A percentile compares a stretch with the other conserved stretches of the same genome.
Evolutionary conservation across 2,329 filamentous ascomycete genomes (phyloP).

Genomic region (Trichoderma sp.): DNA sequence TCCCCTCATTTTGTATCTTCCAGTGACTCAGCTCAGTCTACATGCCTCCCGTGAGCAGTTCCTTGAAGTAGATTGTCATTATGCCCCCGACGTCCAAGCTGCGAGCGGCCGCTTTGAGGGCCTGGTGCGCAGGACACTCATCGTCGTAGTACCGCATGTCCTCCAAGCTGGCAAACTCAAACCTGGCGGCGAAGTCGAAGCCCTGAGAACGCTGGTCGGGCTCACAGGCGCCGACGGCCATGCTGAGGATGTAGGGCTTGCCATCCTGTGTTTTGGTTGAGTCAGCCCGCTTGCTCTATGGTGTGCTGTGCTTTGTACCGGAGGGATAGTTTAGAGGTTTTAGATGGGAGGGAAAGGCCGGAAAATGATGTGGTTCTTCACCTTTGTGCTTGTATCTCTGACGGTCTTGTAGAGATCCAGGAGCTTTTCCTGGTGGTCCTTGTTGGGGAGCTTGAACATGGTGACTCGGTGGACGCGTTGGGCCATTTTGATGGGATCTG

Average conservation of each 20-base stretch:
- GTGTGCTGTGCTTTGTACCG: background rate
- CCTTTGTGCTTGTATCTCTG: conserved; percentile 47
- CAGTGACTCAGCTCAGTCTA: conserved; percentile 18
- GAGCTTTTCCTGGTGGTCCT: conserved; percentile 49
- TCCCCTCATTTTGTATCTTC: background rate
- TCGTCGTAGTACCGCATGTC: conserved; percentile 74
- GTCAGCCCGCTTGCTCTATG: background rate
- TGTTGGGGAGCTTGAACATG: conserved; percentile 57
- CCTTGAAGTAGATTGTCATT: conserved; percentile 49
- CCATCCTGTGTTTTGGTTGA: conserved; percentile 57
- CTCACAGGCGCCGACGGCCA: conserved; percentile 57
- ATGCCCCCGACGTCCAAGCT: conserved; percentile 43
- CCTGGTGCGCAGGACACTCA: conserved; percentile 49
- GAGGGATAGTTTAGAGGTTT: background rate
- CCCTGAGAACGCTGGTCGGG: conserved; percentile 65
- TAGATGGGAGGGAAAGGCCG: background rate
- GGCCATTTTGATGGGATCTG: conserved; percentile 39
- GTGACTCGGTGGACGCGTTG: conserved; percentile 53
- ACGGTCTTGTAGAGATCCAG: conserved; percentile 51
- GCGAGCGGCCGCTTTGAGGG: conserved; percentile 45
- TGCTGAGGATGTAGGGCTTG: conserved; percentile 68
- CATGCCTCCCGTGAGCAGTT: conserved; percentile 36
- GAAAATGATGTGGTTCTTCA: conserved; percentile 33
- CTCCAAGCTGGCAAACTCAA: conserved; percentile 64
- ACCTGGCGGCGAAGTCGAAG: conserved; percentile 66